Conservation (phyloP, 2,329 filamentous ascomycete genomes). For the Fusarium brevicatenulatum region DNA sequence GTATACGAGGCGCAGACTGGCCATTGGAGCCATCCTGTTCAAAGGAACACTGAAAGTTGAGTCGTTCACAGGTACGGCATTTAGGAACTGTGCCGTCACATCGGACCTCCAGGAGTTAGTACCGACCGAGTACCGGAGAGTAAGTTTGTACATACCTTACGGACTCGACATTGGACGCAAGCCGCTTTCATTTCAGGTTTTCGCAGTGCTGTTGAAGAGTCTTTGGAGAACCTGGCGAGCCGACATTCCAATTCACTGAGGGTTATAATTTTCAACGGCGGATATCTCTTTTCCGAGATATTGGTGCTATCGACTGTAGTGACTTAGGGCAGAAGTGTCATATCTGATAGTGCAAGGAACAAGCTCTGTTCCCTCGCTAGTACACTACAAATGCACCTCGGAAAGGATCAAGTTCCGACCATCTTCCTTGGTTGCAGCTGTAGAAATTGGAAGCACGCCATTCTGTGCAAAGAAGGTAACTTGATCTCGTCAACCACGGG, state of each 20-base stretch:
- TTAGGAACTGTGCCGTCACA: conserved; percentile 42
- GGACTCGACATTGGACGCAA: conserved; percentile 45
- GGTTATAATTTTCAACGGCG: not conserved
- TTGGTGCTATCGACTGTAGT: not conserved
- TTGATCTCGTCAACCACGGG: not conserved
- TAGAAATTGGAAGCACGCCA: conserved; percentile 33
- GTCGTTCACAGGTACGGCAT: conserved; percentile 42
- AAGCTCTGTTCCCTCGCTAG: not conserved
- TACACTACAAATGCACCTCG: not conserved
- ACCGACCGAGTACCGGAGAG: conserved; percentile 36
- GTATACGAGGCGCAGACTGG: conserved; percentile 38
- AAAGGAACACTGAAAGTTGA: conserved; percentile 44
- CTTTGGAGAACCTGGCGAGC: not conserved
- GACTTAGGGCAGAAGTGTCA: not conserved
- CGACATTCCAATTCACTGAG: not conserved
- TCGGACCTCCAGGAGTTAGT: conserved; percentile 45
- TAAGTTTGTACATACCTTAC: conserved; percentile 35
- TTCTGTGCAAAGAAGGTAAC: conserved; percentile 8
- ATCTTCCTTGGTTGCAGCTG: not conserved
- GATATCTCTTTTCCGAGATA: not conserved
- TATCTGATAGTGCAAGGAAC: not conserved
- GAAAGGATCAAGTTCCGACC: not conserved
- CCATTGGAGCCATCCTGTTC: conserved; percentile 41
- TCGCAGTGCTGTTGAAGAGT: not conserved
- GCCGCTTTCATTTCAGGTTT: conserved; percentile 40